Base-by-base conservation (phyloP, 2,329 filamentous ascomycete species). In the Diplodia corticola region DNA sequence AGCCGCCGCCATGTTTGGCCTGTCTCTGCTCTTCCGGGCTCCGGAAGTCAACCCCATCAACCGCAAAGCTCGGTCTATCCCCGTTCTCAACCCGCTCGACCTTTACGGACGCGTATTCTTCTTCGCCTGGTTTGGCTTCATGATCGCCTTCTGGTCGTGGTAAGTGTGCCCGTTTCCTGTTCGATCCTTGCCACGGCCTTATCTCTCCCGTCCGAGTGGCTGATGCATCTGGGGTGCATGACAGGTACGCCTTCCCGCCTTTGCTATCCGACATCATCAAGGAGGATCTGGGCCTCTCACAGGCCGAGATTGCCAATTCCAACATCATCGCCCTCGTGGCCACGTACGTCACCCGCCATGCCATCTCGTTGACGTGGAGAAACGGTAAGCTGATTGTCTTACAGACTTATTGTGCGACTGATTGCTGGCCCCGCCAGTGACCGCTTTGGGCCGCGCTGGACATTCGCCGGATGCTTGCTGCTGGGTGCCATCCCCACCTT, bases 81-180 rank as follows among this genome's bases (percentile, higher is more conserved):
- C 93, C 0, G 76, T 91, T 24, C 80, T 97, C 68, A 96, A 96
- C 76, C 86, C 89, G 0, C 75, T 93, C 72, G 85, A 96, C 76
- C 81, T 88, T 71, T 93, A 97, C 81, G 93, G 92, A 44, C 86
- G 92, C 6, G 92, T 95, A 0, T 96, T 96, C 79, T 92, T 93
- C 82, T 96, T 96, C 80, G 91, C 90, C 1, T 95, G 91, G 88
- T 84, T 93, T 55, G 91, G 91, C 2, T 95, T 95, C 78, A 88
- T 95, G 85, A 86, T 94, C 63, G 90, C 91, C 7, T 97, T 96
- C 79, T 91, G 92, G 85, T 93, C 91, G 12, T 97, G 86, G 86
- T 84, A 76, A 74, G 80, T 73, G 22, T 46, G 24, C 33, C 15
- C 3, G 3, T 13, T 17, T 28, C 12, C 35, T 46, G 65, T 67